Evolutionary conservation across 1,139 yeast species (phyloP).

Genomic region (Lodderomyces orthopsilosis): DNA sequence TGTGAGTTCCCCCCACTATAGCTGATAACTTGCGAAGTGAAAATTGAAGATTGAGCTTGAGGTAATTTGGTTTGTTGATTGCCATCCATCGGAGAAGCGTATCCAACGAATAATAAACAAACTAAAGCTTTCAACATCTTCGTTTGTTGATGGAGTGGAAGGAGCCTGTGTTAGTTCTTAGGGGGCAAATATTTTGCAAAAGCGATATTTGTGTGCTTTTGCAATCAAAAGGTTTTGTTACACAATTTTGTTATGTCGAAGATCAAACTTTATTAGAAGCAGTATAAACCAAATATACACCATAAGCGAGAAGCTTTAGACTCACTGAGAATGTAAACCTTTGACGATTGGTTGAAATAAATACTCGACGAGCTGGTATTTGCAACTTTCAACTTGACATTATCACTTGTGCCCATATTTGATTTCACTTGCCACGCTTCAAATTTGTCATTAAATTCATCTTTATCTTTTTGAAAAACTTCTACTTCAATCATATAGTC

Average conservation of each 20-base stretch:
- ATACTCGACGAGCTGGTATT: neutral
- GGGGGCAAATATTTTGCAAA: neutral
- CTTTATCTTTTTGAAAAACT: neutral
- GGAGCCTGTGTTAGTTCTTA: neutral
- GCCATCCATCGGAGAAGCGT: neutral
- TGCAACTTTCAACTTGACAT: neutral
- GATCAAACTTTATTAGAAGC: neutral
- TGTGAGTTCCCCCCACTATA: neutral
- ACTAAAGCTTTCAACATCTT: neutral
- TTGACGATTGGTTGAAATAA: neutral
- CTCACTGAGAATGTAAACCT: neutral
- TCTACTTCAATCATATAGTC: neutral
- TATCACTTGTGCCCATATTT: neutral
- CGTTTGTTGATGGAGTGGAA: neutral
- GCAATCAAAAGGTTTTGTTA: conserved; percentile 1
- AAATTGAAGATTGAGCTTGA: neutral
- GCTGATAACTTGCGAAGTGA: neutral
- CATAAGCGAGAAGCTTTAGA: neutral
- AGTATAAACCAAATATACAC: conserved; percentile 3
- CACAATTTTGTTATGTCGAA: neutral
- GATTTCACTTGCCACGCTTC: neutral
- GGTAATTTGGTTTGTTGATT: neutral
- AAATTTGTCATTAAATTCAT: neutral
- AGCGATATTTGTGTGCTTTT: neutral
- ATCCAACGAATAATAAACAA: neutral